Conservation (phyloP, 352 stramenopile genomes). For the Phytophthora vignae region DNA sequence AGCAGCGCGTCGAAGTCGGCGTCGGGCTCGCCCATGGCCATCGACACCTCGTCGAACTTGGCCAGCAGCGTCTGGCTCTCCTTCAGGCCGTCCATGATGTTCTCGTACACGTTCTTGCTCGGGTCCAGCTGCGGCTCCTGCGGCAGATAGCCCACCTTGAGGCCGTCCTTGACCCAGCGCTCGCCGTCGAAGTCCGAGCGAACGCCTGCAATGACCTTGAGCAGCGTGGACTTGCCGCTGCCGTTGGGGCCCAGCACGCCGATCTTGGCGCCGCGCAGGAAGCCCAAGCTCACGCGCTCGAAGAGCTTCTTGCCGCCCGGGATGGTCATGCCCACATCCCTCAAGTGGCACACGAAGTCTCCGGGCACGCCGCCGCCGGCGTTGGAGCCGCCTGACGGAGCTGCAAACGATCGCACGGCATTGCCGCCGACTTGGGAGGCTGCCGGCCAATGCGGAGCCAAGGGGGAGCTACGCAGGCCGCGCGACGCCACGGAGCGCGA, state of each 20-base stretch:
- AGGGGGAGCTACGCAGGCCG: constrained; percentile 6
- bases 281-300: constrained; percentile 77
- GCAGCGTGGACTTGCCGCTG: constrained; percentile 95
- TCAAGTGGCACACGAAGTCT: constrained; percentile 87
- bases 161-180: constrained; percentile 86
- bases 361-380: constrained; percentile 78
- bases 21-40: constrained; percentile 91
- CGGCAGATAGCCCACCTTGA: constrained; percentile 89
- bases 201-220: constrained; percentile 97
- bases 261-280: constrained; percentile 94
- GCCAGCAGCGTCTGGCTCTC: constrained; percentile 82
- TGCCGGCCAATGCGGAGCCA: constrained; percentile 17
- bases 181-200: constrained; percentile 87
- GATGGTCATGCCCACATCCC: constrained; percentile 81
- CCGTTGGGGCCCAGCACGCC: constrained; percentile 96
- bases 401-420: constrained; percentile 44
- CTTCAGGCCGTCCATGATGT: constrained; percentile 91
- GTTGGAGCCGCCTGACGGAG: constrained; percentile 56
- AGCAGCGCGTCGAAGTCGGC: constrained; percentile 90
- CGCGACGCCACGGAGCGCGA: constrained; percentile 14
- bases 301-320: constrained; percentile 88
- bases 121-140: constrained; percentile 90
- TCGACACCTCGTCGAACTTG: constrained; percentile 88
- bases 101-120: constrained; percentile 89
- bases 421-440: constrained; percentile 17